Base-by-base conservation (phyloP, 805 yeast species). In the Metschnikowia lochheadii region DNA sequence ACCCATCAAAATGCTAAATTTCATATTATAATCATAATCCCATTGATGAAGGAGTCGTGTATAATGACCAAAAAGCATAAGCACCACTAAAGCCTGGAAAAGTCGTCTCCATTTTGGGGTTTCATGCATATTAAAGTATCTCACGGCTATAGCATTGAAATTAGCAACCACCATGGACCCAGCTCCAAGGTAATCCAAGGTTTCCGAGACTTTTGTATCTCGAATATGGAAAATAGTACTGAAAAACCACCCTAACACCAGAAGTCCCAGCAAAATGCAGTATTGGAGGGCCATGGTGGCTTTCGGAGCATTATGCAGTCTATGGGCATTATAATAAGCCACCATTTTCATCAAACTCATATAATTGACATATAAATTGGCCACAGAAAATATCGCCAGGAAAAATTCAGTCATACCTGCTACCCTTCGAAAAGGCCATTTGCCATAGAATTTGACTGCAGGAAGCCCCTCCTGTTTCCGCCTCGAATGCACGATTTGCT, bases 131-230 rank as follows among this genome's bases (percentile, higher is more conserved):
- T 57, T 50, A 44, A 67, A 71, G 48, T 56, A 68, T 21, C 78
- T 55, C 2, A 69, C 58, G 4, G 54, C 49, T 1, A 73, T 65
- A 2, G 68, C 69, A 46, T 68, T 69, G 56, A 72, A 70, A 48
- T 70, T 70, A 41, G 66, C 57, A 34, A 71, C 49, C 3, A 73
- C 61, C 2, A 74, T 69, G 17, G 65, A 64, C 29, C 70, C 67
- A 2, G 78, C 78, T 1, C 77, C 77, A 45, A 63, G 63, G 56
- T 74, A 74, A 52, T 74, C 78, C 37, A 73, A 52, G 3, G 72
- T 62, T 52, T 74, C 78, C 5, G 78, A 72, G 8, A 61, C 6
- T 0, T 72, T 58, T 32, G 57, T 59, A 50, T 74, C 78, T 36
- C 76, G 57, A 15, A 63, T 64, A 52, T 74, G 78, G 54, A 72